Conservation (phyloP, 306 rosid species). For the Rosa rugosa region DNA sequence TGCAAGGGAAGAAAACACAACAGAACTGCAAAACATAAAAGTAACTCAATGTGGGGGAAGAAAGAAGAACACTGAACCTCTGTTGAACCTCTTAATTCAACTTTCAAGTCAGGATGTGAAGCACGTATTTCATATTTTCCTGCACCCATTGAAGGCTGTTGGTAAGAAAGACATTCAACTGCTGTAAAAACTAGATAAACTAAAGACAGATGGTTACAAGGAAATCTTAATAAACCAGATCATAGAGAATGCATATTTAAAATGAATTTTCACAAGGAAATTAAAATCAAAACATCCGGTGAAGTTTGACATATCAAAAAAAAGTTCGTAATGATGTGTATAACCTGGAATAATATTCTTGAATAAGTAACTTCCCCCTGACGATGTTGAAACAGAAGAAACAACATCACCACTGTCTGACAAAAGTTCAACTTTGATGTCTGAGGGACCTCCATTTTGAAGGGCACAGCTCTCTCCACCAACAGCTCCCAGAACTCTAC, state of each 20-base stretch:
- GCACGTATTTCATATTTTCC: constrained; percentile 82
- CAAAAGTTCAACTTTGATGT: constrained; percentile 76
- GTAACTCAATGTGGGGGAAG: constrained; percentile 20
- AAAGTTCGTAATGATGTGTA: neutral
- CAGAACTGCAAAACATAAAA: constrained; percentile 11
- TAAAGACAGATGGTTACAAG: neutral
- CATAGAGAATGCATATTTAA: neutral
- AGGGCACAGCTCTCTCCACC: constrained; percentile 81
- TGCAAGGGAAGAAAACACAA: constrained; percentile 17
- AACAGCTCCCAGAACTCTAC: constrained; percentile 85
- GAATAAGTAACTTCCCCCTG: constrained; percentile 75
- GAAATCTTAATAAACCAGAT: constrained; percentile 1
- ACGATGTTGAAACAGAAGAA: constrained; percentile 70
- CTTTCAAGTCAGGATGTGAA: constrained; percentile 72
- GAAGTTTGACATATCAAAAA: neutral
- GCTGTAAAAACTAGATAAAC: constrained; percentile 10
- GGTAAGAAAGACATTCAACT: constrained; percentile 5
- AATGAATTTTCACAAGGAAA: neutral
- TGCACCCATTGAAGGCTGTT: constrained; percentile 39
- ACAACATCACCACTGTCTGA: constrained; percentile 59
- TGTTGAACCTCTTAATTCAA: constrained; percentile 72
- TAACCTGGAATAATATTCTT: constrained; percentile 81
- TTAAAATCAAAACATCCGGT: neutral
- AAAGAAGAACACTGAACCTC: constrained; percentile 54
- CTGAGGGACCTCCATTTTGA: constrained; percentile 81